Conservation (phyloP, 257 asterid genomes). For the Buddleja alternifolia region DNA sequence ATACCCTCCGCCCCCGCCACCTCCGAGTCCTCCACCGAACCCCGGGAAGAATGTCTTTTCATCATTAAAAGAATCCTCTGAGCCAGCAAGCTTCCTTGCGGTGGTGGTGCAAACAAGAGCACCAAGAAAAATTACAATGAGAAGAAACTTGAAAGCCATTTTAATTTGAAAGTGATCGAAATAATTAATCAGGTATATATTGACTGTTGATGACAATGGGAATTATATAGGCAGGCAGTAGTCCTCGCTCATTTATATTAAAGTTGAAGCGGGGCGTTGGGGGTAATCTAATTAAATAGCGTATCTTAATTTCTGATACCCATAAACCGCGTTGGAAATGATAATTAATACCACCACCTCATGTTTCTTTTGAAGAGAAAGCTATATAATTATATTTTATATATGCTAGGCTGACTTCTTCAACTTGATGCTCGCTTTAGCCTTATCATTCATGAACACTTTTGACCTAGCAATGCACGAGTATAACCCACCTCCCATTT, state of each 20-base stretch:
- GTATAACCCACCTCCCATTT: too few species aligned
- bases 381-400: neutral
- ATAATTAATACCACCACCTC: constrained; percentile 18
- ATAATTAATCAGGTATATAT: neutral
- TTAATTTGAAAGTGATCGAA: neutral
- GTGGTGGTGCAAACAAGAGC: constrained; percentile 35
- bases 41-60: constrained; percentile 24
- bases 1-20: constrained; percentile 1
- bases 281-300: neutral
- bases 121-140: constrained; percentile 27
- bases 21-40: constrained; percentile 11
- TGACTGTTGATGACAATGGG: constrained; percentile 1
- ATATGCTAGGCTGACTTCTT: constrained; percentile 16
- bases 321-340: neutral
- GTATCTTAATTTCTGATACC: constrained; percentile 2
- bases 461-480: neutral
- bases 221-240: constrained; percentile 14
- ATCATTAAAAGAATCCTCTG: constrained; percentile 23
- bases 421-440: constrained; percentile 18
- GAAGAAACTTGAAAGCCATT: constrained; percentile 27
- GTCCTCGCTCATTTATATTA: neutral
- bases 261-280: constrained; percentile 3
- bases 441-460: neutral
- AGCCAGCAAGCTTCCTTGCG: constrained; percentile 28
- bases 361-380: neutral